Conservation (phyloP, 768 basidiomycete species). For the Holtermanniella nyarrowii region DNA sequence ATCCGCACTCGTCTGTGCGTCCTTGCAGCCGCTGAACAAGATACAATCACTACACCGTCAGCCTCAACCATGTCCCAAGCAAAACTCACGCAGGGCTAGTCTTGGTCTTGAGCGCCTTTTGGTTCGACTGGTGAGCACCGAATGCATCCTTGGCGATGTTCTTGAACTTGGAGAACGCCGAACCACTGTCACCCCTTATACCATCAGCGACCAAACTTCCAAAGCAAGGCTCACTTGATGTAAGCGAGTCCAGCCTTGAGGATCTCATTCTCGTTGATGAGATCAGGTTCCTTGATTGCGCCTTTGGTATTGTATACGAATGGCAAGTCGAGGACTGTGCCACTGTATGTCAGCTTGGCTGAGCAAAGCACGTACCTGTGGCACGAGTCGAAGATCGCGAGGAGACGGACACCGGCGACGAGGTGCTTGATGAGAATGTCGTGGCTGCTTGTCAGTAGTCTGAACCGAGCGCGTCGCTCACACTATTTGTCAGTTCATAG, state of each 20-base stretch:
- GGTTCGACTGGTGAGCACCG: neutral
- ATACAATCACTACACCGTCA: neutral
- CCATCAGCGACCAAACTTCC: neutral
- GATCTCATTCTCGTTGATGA: neutral
- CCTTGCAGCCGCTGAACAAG: neutral
- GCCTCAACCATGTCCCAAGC: neutral
- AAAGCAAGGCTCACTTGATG: neutral
- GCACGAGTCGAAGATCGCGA: slow-evolving; percentile 5
- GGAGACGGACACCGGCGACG: neutral
- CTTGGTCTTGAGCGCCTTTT: neutral
- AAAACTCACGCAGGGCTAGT: neutral
- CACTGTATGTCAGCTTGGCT: neutral
- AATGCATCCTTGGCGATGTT: neutral
- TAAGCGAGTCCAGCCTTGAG: neutral
- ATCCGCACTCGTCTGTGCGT: neutral
- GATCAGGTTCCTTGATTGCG: neutral
- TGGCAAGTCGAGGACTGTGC: slow-evolving; percentile 1
- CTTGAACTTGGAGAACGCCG: neutral
- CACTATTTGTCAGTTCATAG: neutral
- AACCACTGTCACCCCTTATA: neutral
- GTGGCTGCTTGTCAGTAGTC: neutral
- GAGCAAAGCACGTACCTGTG: neutral
- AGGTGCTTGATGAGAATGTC: slow-evolving; percentile 2
- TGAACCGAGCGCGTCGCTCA: neutral
- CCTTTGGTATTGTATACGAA: slow-evolving; percentile 1